phyloP scores from a whole-genome alignment of 306 rosid genomes.

The Potentilla sterilis region DNA sequence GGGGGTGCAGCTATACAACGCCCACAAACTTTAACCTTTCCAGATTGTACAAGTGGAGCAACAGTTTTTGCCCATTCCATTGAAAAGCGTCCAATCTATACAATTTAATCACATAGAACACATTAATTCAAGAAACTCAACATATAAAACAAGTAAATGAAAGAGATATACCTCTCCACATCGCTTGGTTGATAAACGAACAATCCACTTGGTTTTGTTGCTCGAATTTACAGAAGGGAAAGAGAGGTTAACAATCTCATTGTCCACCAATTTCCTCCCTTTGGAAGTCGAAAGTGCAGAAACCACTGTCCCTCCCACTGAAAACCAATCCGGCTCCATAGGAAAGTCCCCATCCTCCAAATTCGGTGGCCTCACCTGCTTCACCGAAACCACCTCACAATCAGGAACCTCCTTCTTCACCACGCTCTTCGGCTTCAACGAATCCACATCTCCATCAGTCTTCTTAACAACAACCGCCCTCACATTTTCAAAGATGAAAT shows the following conservation, averaged over 20 bases:
- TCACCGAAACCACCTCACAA: conserved; percentile 1
- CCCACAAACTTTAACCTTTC: conserved; percentile 55
- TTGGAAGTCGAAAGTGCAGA: conserved; percentile 57
- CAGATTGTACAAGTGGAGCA: conserved; percentile 54
- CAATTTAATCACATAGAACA: not conserved
- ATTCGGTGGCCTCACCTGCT: not conserved
- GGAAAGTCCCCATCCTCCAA: conserved; percentile 75
- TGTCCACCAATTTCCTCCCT: conserved; percentile 66
- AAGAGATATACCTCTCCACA: conserved; percentile 53
- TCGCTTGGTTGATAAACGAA: conserved; percentile 77
- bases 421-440: not conserved
- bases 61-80: conserved; percentile 83
- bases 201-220: conserved; percentile 49
- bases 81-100: conserved; percentile 81
- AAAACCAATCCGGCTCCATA: conserved; percentile 51
- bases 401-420: conserved; percentile 21
- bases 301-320: conserved; percentile 62
- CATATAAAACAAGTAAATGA: not conserved
- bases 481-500: conserved; percentile 1
- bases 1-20: conserved; percentile 64
- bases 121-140: not conserved
- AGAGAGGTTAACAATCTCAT: conserved; percentile 65
- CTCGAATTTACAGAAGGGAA: conserved; percentile 33
- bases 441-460: conserved; percentile 21
- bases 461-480: conserved; percentile 36